Evolutionary conservation across 2,329 filamentous ascomycete genomes (phyloP), one percentile per base, ranked within the genome.

Genomic region (Fusarium sp.): DNA sequence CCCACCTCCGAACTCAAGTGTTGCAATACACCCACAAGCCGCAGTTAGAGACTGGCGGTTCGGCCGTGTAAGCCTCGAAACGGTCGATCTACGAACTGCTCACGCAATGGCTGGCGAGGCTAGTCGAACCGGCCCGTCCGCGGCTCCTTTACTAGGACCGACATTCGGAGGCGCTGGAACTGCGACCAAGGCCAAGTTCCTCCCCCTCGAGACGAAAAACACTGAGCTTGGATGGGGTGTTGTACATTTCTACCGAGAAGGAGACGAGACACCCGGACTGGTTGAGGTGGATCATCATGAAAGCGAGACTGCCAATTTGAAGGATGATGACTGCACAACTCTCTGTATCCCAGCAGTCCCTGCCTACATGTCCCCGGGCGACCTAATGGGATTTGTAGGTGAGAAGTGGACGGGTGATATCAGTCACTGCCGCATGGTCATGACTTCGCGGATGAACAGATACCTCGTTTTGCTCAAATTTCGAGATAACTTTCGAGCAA

Each of bases 381-480:
- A 98, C 75, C 93, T 99, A 61, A 81, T 98, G 67, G 94, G 93
- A 0, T 98, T 96, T 73, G 88, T 98, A 7, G 96, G 96, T 5
- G 92, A 97, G 76, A 89, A 89, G 75, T 97, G 95, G 77, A 88
- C 92, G 76, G 88, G 92, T 59, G 87, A 94, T 62, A 93, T 99
- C 60, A 96, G 91, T 72, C 96, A 99, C 81, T 97, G 97, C 76
- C 86, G 96, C 53, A 93, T 99, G 88, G 92, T 99, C 56, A 90
- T 94, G 83, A 98, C 96, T 2, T 92, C 91, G 54, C 87, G 90
- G 67, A 90, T 93, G 78, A 97, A 96, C 78, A 89, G 94, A 65
- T 98, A 98, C 81, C 92, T 99, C 84, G 95, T 97, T 26, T 83
- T 99, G 64, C 92, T 99, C 87, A 97, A 97, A 80, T 97, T 98